Base-by-base conservation (phyloP, 768 basidiomycete species). In the Boletus pseudopeckii region DNA sequence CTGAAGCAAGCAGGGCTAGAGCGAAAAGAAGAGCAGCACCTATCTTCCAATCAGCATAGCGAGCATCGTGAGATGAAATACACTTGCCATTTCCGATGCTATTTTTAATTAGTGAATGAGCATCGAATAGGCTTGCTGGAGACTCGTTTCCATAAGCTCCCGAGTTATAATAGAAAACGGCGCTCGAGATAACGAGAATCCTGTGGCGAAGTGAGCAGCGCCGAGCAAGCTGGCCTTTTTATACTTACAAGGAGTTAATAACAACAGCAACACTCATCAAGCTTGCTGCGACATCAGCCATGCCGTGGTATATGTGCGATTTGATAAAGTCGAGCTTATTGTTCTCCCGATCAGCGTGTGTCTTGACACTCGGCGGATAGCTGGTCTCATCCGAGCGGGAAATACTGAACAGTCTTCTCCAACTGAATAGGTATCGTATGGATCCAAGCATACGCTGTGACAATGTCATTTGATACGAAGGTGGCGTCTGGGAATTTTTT, bases 11-110 rank as follows among this genome's bases (percentile, higher is more conserved):
- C 14, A 98, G 74, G 3, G 90, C 91, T 39, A 98, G 65, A 2
- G 95, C 94, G 62, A 97, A 98, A 38, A 97, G 72, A n/a, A 84
- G 81, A 0, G 88, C 94, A 8, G 91, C 86, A 38, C 80, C 91
- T 90, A 54, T 32, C 18, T 41, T 6, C 34, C 24, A n/a, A 47
- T 57, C 36, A 52, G 47, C 8, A 57, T n/a, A 55, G 17, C 10
- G 34, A 22, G 24, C n/a, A 37, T 22, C 0, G 9, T 4, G 3
- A 22, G 8, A 14, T 11, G 22, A 32, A 33, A 41, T 44, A 28
- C 11, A 62, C 83, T 44, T 68, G 83, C 90, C 77, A 67, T 80
- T 73, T 6, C 92, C 92, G 42, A 97, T 79, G 42, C 77, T 68
- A 20, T 75, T 63, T n/a, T 73, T 72, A 34, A 98, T 86, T 24